These are phyloP conservation scores for Colletotrichum chrysophilum DNA, from an alignment of 2,329 filamentous ascomycete species.

Conservation along the genomic window DNA sequence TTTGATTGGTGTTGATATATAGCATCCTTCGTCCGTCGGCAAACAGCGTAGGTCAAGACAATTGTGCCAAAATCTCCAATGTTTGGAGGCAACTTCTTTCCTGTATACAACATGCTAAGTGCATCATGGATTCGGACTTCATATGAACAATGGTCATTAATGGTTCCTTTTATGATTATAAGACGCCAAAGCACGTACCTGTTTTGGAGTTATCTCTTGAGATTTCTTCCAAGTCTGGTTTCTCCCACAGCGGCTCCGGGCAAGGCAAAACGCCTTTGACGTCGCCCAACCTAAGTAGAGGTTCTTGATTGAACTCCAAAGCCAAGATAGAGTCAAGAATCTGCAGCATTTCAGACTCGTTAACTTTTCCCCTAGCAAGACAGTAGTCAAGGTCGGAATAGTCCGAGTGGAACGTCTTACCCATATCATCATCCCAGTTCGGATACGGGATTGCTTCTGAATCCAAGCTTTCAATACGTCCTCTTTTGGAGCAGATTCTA, in stretches of 20 bases:
- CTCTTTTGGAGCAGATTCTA: background rate
- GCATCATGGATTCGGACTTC: background rate
- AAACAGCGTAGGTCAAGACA: slow-evolving; percentile 39
- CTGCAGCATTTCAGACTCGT: background rate
- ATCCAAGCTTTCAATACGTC: background rate
- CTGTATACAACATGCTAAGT: background rate
- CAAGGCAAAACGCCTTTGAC: slow-evolving; percentile 8
- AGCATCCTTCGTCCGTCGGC: slow-evolving; percentile 35
- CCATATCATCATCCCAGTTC: background rate
- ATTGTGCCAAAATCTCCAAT: slow-evolving; percentile 30
- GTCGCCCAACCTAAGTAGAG: slow-evolving; percentile 15
- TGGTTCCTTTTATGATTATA: background rate
- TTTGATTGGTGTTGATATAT: slow-evolving; percentile 28
- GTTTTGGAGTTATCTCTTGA: background rate
- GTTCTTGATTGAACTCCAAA: background rate
- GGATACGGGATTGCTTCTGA: background rate
- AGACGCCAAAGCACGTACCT: background rate
- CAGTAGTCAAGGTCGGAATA: background rate
- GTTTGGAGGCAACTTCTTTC: background rate
- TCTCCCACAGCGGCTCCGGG: slow-evolving; percentile 14
- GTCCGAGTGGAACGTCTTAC: background rate
- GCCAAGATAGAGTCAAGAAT: slow-evolving; percentile 12
- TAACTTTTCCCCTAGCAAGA: background rate
- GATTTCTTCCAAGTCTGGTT: background rate
- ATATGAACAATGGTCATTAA: background rate